Evolutionary conservation across 768 basidiomycete genomes (phyloP), one percentile per base, ranked within the genome.

Genomic region (Leccinum arenicola): DNA sequence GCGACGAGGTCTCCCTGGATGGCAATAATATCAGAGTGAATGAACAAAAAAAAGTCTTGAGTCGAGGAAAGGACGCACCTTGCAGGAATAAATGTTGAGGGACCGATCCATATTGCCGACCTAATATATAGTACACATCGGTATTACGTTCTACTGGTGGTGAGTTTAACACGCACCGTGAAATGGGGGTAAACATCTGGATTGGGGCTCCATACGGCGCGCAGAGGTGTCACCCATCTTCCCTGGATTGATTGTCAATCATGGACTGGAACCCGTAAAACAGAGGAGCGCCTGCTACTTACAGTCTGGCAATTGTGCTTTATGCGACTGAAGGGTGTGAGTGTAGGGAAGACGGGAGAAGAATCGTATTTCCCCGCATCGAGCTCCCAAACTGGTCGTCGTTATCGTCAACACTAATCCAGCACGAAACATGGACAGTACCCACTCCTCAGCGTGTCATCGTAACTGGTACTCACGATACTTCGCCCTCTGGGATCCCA

Each of bases 391-490:
- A 94, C 92, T 94, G 64, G 25, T 3, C 33, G 6, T 56, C 11
- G 31, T 50, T 19, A 38, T 27, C 19, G 52, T 70, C 49, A 71
- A 59, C 47, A 55, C 29, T 54, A 27, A 47, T n/a, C 25, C 3
- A 45, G 35, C 7, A 17, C 33, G 40, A 54, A 14, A 35, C 12
- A 50, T 14, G 6, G 6, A 12, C 19, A 4, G 50, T 45, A 79
- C 87, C 65, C 66, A 93, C 92, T 65, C 65, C 89, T 78, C 36
- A 94, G 62, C 3, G 80, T 82, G 73, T 94, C 86, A 63, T 94
- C 92, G 63, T 94, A 94, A 69, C 87, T 86, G 5, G 92, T 94
- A 70, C 89, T 92, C 51, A 93, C 85, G 60, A 94, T 85, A 54
- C 83, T 78, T 27, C 88, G 82, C 3, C 92, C 92, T 57, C 86